Evolutionary conservation across 2,329 filamentous ascomycete species (phyloP).

Genomic region (Colletotrichum musicola): DNA sequence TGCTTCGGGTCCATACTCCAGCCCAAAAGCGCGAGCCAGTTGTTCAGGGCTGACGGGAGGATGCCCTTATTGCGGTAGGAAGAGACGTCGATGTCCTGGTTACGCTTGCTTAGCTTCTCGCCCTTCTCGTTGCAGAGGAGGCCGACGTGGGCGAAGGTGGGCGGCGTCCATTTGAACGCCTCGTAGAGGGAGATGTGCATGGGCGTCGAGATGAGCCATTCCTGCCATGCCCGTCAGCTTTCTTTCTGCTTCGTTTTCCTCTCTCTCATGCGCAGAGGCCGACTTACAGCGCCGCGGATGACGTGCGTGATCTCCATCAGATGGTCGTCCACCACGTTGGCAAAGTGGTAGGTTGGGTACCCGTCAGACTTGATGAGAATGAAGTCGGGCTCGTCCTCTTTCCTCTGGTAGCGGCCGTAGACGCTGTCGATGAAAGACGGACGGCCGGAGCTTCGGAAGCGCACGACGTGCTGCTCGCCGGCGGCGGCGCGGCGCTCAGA

Average conservation of each 20-base stretch:
- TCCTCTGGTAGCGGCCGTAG: slow-evolving; percentile 76
- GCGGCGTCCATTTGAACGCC: slow-evolving; percentile 80
- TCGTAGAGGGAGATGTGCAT: slow-evolving; percentile 78
- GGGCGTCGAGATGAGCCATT: slow-evolving; percentile 97
- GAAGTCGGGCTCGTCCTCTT: slow-evolving; percentile 78
- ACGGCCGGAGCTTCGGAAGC: slow-evolving; percentile 76
- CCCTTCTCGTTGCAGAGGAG: slow-evolving; percentile 77
- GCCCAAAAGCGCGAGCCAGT: slow-evolving; percentile 88
- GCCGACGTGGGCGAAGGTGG: slow-evolving; percentile 84
- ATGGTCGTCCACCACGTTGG: slow-evolving; percentile 97
- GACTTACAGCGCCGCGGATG: slow-evolving; percentile 81
- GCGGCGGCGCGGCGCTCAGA: slow-evolving; percentile 76
- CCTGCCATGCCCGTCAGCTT: slow-evolving; percentile 57
- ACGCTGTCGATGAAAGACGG: slow-evolving; percentile 81
- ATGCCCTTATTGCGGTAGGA: slow-evolving; percentile 62
- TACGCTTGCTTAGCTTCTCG: slow-evolving; percentile 89
- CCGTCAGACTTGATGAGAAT: slow-evolving; percentile 93
- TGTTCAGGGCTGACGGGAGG: slow-evolving; percentile 68
- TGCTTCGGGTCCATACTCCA: slow-evolving; percentile 75
- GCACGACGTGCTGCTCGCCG: slow-evolving; percentile 81
- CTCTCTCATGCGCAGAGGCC: background rate
- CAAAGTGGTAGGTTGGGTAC: slow-evolving; percentile 95
- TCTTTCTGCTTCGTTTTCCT: background rate
- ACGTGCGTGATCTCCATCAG: slow-evolving; percentile 97
- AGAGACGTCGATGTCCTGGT: slow-evolving; percentile 66